Base-by-base conservation (phyloP, 225 moss, liverwort and hornwort genomes). In the Bryoerythrophyllum caledonicum region DNA sequence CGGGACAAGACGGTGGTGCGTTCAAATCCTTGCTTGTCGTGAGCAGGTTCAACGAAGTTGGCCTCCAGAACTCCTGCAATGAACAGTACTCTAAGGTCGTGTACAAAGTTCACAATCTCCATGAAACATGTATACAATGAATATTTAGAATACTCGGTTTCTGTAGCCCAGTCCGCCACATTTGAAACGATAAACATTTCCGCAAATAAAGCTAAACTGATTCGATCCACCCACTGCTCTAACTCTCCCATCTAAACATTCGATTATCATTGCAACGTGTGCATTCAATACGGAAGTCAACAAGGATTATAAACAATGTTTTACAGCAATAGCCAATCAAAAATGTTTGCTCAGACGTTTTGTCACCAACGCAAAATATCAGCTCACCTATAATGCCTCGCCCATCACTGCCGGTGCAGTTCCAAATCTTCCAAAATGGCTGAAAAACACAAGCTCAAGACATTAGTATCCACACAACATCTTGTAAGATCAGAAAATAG, bases 391-490 rank as follows among this genome's bases (percentile, higher is more conserved):
- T 88, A 21, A 92, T 90, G 64, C 92, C 92, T 60, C 92, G 76
- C 73, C 92, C 92, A 52, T 88, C 82, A 67, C 92, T 92, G 78
- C 92, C 87, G 41, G 90, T 90, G 49, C 88, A 88, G 61, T 88
- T 88, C 90, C 90, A 92, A 25, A 92, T 90, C 73, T 90, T 92
- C 92, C 92, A 92, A 68, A 90, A 92, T 6, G 92, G 92, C 88
- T 88, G 74, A 80, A 74, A 77, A 51, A 19, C 6, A 16, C 11
- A 20, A 60, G 13, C 24, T 49, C 16, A 37, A 68, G 4, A 12
- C 13, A 60, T 76, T 59, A 68, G 25, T 68, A 60, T 60, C 49
- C 68, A 76, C 24, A 48, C 48, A 23, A 35, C 43, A 16, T 20
- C 2, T 9, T 0, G 40, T 20, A 2, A 3, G 60, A n/a, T 21